These are phyloP conservation scores for Fusarium sp. DNA, from an alignment of 2,329 filamentous ascomycete species.

Conservation along the genomic window DNA sequence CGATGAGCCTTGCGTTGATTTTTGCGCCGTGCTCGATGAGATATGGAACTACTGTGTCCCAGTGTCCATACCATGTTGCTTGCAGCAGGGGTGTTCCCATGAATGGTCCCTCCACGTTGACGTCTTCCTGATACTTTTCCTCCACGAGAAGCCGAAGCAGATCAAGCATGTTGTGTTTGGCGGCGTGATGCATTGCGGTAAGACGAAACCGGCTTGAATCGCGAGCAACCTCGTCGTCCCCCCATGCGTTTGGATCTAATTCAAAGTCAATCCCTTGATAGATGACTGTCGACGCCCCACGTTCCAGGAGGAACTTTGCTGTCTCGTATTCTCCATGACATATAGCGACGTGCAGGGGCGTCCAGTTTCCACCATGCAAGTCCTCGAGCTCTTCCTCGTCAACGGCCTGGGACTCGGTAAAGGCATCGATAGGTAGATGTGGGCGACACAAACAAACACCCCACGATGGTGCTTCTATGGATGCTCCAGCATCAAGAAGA, in stretches of 20 bases:
- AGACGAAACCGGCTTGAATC: constrained; percentile 38
- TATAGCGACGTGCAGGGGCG: constrained; percentile 42
- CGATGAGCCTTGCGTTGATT: constrained; percentile 39
- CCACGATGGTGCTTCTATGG: constrained; percentile 41
- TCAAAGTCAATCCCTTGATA: constrained; percentile 43
- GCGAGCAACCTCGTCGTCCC: constrained; percentile 29
- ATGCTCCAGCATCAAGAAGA: constrained; percentile 39
- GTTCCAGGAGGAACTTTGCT: constrained; percentile 37
- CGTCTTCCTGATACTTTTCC: constrained; percentile 28
- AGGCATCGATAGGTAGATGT: constrained; percentile 42
- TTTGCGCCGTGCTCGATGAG: constrained; percentile 41
- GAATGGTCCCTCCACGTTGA: constrained; percentile 40
- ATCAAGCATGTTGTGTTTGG: constrained; percentile 34
- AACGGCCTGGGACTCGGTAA: constrained; percentile 38
- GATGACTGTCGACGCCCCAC: constrained; percentile 38
- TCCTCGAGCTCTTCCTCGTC: constrained; percentile 44
- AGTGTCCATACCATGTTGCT: constrained; percentile 42
- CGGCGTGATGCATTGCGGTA: constrained; percentile 42
- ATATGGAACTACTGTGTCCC: constrained; percentile 42
- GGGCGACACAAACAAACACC: constrained; percentile 42
- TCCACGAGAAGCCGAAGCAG: constrained; percentile 35
- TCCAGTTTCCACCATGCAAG: constrained; percentile 43
- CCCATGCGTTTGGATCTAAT: constrained; percentile 35
- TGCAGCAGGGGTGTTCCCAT: constrained; percentile 43
- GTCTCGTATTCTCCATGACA: constrained; percentile 40